phyloP scores from a whole-genome alignment of 352 stramenopile genomes.

The Pythium brachiatum region DNA sequence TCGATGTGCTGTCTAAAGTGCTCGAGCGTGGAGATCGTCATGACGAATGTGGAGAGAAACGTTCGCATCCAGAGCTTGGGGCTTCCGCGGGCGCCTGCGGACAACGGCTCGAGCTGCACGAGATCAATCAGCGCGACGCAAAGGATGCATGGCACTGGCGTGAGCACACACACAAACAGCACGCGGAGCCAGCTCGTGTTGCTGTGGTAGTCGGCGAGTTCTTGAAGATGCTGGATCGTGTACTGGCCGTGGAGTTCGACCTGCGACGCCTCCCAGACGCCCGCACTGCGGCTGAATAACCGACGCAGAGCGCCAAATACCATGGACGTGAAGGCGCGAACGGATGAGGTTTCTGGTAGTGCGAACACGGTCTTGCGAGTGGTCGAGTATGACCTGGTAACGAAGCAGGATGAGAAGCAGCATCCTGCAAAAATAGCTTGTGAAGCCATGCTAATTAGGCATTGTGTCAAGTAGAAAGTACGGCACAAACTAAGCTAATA shows the following conservation, averaged over 20 bases:
- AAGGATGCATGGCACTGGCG: slow-evolving; percentile 12
- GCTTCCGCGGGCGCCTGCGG: background rate
- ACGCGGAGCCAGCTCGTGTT: slow-evolving; percentile 8
- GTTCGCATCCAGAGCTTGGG: slow-evolving; percentile 19
- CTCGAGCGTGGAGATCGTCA: slow-evolving; percentile 8
- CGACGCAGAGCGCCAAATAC: background rate
- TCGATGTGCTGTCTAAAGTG: slow-evolving; percentile 17
- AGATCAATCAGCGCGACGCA: slow-evolving; percentile 11
- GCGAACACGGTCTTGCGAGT: too few species aligned
- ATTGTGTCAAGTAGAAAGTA: too few species aligned
- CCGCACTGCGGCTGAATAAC: background rate
- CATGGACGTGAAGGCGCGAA: too few species aligned
- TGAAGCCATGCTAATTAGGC: too few species aligned
- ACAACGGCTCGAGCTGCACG: slow-evolving; percentile 8
- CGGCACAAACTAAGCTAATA: too few species aligned
- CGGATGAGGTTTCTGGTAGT: too few species aligned
- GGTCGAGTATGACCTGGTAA: too few species aligned
- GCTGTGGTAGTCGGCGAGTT: slow-evolving; percentile 4
- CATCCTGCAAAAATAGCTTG: too few species aligned
- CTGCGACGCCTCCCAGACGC: slow-evolving; percentile 14
- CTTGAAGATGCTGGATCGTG: slow-evolving; percentile 4
- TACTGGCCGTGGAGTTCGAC: slow-evolving; percentile 26
- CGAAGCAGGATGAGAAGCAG: too few species aligned
- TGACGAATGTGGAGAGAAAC: slow-evolving; percentile 7
- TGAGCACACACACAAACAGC: slow-evolving; percentile 1